Base-by-base conservation (phyloP, 805 yeast species). In the Lachancea meyersii region DNA sequence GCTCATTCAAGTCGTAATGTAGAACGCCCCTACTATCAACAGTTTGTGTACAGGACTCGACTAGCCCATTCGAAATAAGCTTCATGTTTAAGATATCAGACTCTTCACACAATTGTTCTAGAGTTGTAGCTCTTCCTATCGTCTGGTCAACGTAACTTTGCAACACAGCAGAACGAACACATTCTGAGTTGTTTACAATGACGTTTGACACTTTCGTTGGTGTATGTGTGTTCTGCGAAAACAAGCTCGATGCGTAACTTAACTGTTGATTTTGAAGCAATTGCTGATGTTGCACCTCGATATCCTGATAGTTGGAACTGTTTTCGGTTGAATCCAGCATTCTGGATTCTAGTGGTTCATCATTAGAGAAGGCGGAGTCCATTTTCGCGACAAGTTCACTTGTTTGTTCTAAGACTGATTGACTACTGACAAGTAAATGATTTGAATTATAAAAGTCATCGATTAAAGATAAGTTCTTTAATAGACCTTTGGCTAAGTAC, bases 71-170 rank as follows among this genome's bases (percentile, higher is more conserved):
- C 27, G 55, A 55, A 1, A 54, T 45, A 35, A 63, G 33, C 38
- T 58, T 60, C 31, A 47, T 47, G 33, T 56, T 51, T n/a, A 63
- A 39, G n/a, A 47, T 28, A 45, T 60, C 60, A 6, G 60, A 49
- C 31, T 54, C 54, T 20, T 47, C 40, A 24, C 51, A 54, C 19
- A 62, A 43, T 18, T 60, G 54, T 19, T 52, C 45, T 38, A 62
- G 49, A 20, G 52, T 58, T 1, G 43, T 41, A 7, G 62, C 59
- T 28, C 50, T 50, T 3, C 48, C 37, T 19, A 63, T 42, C 1
- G 68, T 63, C 7, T 48, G 53, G 37, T 56, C 54, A 10, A 61
- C 35, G 43, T 58, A 59, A 2, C 43, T 48, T n/a, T 54, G 51
- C 11, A 61, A 38, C 2, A 59, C 53, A 7, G 41, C 35, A 2